Evolutionary conservation across 371 early-diverging fungal genomes (phyloP).

Genomic region (Mucor racemosus): DNA sequence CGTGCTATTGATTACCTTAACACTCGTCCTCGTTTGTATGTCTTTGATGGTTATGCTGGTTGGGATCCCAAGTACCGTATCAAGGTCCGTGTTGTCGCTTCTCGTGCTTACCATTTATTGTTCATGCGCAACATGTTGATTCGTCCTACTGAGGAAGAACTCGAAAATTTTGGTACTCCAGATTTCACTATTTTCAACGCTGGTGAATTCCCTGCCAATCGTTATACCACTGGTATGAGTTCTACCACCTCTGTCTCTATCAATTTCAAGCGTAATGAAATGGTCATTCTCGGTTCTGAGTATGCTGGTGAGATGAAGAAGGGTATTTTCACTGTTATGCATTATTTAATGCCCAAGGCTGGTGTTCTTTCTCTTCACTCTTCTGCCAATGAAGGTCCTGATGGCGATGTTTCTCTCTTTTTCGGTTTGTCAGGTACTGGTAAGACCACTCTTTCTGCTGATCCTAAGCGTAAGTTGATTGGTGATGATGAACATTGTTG

Average conservation of each 20-base stretch:
- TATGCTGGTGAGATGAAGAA: constrained; percentile 99
- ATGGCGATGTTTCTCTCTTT: constrained; percentile 95
- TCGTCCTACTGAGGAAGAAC: constrained; percentile 91
- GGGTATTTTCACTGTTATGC: constrained; percentile 98
- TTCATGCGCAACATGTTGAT: constrained; percentile 99
- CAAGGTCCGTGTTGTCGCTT: constrained; percentile 94
- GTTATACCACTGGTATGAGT: constrained; percentile 96
- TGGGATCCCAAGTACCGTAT: constrained; percentile 98
- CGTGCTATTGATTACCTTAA: constrained; percentile 96
- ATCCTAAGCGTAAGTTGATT: constrained; percentile 90
- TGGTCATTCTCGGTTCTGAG: constrained; percentile 96
- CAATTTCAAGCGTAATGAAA: constrained; percentile 82
- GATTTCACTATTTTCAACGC: constrained; percentile 98
- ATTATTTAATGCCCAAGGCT: constrained; percentile 97
- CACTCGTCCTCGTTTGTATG: constrained; percentile 91
- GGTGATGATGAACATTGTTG: constrained; percentile 99
- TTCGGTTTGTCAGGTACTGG: constrained; percentile 98
- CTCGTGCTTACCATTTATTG: constrained; percentile 95
- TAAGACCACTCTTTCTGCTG: constrained; percentile 97
- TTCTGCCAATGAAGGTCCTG: constrained; percentile 91
- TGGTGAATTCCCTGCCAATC: constrained; percentile 96
- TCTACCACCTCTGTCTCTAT: constrained; percentile 91
- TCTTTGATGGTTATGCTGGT: constrained; percentile 94
- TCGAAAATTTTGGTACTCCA: constrained; percentile 91
- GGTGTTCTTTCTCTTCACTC: constrained; percentile 97